Percentiles rank a stretch among this genome's conserved stretches.
These are phyloP conservation scores for Colletotrichum aenigma DNA, from an alignment of 2,329 filamentous ascomycete genomes.

Conservation along the genomic window DNA sequence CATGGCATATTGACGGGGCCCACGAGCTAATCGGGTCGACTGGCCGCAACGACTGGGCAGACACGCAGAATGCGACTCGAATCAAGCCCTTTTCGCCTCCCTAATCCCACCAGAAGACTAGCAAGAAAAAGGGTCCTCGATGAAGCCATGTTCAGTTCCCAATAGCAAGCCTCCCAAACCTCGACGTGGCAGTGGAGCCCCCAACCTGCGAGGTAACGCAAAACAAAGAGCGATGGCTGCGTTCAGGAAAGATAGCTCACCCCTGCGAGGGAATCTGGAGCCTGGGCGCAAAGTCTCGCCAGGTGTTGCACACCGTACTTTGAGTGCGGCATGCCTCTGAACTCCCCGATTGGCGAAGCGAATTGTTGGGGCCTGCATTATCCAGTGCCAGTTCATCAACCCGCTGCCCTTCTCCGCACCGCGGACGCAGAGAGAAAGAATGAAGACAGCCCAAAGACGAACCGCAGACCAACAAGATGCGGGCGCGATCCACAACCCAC, in stretches of 20 bases:
- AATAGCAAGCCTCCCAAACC: neutral
- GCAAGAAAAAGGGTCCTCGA: neutral
- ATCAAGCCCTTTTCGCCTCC: neutral
- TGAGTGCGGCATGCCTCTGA: slow-evolving; percentile 6
- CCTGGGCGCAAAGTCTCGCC: slow-evolving; percentile 17
- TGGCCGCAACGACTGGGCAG: neutral
- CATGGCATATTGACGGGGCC: slow-evolving; percentile 2
- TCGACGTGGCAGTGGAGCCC: slow-evolving; percentile 20
- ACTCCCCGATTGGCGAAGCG: slow-evolving; percentile 19
- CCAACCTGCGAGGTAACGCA: slow-evolving; percentile 14
- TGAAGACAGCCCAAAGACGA: neutral
- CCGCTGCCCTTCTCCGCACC: neutral
- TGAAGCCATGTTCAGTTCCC: neutral
- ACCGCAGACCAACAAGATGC: neutral
- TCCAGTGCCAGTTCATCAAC: slow-evolving; percentile 16
- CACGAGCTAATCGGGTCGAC: slow-evolving; percentile 18
- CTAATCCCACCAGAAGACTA: neutral
- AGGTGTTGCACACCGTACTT: slow-evolving; percentile 21
- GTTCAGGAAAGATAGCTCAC: slow-evolving; percentile 11
- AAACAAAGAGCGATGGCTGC: slow-evolving; percentile 17
- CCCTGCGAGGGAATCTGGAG: slow-evolving; percentile 12
- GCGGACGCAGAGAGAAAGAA: neutral
- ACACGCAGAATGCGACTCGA: slow-evolving; percentile 11
- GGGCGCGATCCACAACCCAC: slow-evolving; percentile 4
- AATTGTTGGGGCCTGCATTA: slow-evolving; percentile 17